These are phyloP conservation scores for Fusarium sp. DNA, from an alignment of 2,329 filamentous ascomycete genomes.

Conservation along the genomic window DNA sequence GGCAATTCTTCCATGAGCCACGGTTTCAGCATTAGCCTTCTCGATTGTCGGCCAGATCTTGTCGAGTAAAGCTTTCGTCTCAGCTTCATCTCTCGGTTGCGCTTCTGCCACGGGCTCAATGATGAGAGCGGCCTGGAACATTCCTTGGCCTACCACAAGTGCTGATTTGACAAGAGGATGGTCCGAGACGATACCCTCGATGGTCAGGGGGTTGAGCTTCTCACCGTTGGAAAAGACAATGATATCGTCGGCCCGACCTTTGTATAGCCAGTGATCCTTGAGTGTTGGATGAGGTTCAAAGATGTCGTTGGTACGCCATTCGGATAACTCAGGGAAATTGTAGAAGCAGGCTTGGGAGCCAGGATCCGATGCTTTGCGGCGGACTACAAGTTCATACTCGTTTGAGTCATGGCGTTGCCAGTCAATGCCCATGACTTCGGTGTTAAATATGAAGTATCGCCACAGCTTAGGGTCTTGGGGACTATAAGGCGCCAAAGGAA, in stretches of 20 bases:
- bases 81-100: fast-evolving
- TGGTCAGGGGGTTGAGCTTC: not conserved
- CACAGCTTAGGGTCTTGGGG: not conserved
- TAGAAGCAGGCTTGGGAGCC: not conserved
- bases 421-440: not conserved
- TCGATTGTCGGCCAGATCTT: not conserved
- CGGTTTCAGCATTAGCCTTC: not conserved
- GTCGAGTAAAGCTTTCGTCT: not conserved
- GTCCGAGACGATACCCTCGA: not conserved
- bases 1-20: not conserved
- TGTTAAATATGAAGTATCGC: not conserved
- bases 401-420: not conserved
- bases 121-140: constrained; percentile 5
- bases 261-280: not conserved
- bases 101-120: not conserved
- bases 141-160: not conserved
- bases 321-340: not conserved
- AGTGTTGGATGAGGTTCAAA: not conserved
- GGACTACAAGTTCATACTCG: not conserved
- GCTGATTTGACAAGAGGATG: not conserved
- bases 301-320: constrained; percentile 3
- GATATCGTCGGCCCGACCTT: constrained; percentile 3
- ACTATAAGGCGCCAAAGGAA: not conserved
- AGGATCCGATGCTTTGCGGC: not conserved
- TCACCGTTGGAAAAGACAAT: not conserved